Base-by-base conservation (phyloP, 2,329 filamentous ascomycete species). In the Apiospora phragmitis region DNA sequence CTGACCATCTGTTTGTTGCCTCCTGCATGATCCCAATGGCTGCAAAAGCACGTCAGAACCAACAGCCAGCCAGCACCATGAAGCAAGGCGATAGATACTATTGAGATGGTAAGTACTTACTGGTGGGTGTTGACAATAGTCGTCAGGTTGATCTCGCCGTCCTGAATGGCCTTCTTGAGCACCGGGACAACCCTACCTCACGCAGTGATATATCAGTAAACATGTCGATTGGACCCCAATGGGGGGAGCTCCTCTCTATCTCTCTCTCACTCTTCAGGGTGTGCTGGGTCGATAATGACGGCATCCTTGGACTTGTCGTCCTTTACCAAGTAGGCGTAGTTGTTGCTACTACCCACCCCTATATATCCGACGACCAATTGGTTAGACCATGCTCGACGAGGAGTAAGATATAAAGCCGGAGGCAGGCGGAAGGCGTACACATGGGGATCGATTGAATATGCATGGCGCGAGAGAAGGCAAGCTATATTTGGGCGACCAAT, bases 71-170 rank as follows among this genome's bases (percentile, higher is more conserved):
- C 49, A 49, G 12, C 49, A 47, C 14, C 6, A 68, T 42, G n/a
- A 32, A 59, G 24, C 29, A 32, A 42, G 26, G 62, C 32, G 42
- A 12, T 35, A 32, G 24, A 51, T 32, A 35, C 0, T n/a, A n/a
- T 2, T 38, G 9, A 6, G 18, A 62, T 4, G 3, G 26, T 11
- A 65, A 32, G n/a, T n/a, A 82, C 93, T 82, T 85, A 97, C 95
- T 98, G 95, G 79, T 99, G 96, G 1, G 96, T 99, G 80, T 99
- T 99, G 77, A 98, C 91, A 79, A 99, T 97, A 67, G 91, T 93
- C 32, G 88, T 94, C 73, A 99, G 84, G 76, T 97, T 95, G 78
- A 97, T 94, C 75, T 89, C 88, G 21, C 92, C 91, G 29, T 85
- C 83, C 51, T 90, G 83, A 7, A 93, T 91, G 71, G 93, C 91